Conservation (phyloP, 2,329 filamentous ascomycete genomes). For the Orbilia quercus region DNA sequence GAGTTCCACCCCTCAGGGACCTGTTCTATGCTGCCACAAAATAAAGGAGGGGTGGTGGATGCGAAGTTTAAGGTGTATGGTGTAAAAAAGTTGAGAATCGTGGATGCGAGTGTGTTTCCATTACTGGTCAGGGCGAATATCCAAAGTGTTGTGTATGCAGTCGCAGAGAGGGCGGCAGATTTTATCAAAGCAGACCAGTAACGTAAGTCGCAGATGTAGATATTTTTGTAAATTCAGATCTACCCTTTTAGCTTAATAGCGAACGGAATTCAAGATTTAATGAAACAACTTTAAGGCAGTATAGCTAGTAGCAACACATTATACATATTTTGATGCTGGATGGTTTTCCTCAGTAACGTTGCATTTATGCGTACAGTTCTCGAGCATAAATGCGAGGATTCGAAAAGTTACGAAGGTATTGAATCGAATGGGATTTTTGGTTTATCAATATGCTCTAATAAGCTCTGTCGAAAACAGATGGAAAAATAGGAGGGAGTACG, state of each 20-base stretch:
- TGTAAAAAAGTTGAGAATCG: constrained; percentile 63
- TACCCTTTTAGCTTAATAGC: neutral
- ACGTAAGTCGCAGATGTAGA: constrained; percentile 1
- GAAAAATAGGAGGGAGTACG: no score
- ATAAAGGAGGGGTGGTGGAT: constrained; percentile 63
- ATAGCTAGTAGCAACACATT: no score
- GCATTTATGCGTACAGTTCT: neutral
- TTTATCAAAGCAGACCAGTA: constrained; percentile 63
- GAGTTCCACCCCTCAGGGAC: constrained; percentile 58
- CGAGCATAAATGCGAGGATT: neutral
- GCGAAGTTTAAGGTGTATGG: constrained; percentile 63
- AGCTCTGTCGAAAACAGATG: no score
- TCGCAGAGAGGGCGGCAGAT: constrained; percentile 66
- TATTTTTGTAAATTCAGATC: neutral
- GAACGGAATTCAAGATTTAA: neutral
- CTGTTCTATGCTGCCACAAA: constrained; percentile 62
- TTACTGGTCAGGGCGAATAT: constrained; percentile 62
- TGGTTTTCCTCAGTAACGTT: no score
- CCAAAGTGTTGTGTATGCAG: constrained; percentile 60
- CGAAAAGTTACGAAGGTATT: neutral
- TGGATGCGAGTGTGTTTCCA: constrained; percentile 64
- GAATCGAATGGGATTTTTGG: neutral
- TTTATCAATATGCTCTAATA: neutral
- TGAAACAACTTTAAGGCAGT: no score
- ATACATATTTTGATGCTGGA: no score